A percentile compares a stretch with the other conserved stretches of the same genome.
Conservation (phyloP, 129 eudicot genomes). For the Rutidosis leptorrhynchoides region DNA sequence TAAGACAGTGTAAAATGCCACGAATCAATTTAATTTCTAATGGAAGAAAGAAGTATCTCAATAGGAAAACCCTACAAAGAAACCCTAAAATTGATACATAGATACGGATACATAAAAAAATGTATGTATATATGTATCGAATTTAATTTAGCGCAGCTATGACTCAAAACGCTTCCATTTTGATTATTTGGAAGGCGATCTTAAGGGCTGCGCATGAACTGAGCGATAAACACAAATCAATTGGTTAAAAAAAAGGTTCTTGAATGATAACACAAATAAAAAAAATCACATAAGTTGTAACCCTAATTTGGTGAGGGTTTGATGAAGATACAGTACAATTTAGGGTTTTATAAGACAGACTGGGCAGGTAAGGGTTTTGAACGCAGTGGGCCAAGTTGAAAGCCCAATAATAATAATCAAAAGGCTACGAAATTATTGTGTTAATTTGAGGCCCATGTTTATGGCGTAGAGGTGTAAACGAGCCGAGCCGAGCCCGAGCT, state of each 20-base stretch:
- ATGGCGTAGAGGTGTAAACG: no score
- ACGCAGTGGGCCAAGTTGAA: neutral
- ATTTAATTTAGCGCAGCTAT: constrained; percentile 78
- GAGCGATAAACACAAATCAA: neutral
- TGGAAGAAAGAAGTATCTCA: constrained; percentile 22
- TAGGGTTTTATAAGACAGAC: neutral
- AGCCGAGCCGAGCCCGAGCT: no score
- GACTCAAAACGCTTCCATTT: constrained; percentile 98
- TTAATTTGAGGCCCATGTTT: no score
- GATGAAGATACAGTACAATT: no score
- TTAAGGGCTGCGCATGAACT: constrained; percentile 74
- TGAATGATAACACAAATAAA: neutral
- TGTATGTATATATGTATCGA: neutral
- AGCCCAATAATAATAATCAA: neutral
- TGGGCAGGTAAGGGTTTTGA: neutral
- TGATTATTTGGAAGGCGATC: constrained; percentile 78
- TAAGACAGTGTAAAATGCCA: constrained; percentile 10
- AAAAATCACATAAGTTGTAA: neutral
- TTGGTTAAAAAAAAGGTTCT: neutral
- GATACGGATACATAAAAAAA: neutral
- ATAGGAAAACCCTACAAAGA: constrained; percentile 70
- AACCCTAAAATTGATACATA: constrained; percentile 29
- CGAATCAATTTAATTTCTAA: neutral
- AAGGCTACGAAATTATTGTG: no score
- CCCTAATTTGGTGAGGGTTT: neutral